Evolutionary conservation across 2,329 filamentous ascomycete species (phyloP).

Genomic region (Aspergillus alliaceus): DNA sequence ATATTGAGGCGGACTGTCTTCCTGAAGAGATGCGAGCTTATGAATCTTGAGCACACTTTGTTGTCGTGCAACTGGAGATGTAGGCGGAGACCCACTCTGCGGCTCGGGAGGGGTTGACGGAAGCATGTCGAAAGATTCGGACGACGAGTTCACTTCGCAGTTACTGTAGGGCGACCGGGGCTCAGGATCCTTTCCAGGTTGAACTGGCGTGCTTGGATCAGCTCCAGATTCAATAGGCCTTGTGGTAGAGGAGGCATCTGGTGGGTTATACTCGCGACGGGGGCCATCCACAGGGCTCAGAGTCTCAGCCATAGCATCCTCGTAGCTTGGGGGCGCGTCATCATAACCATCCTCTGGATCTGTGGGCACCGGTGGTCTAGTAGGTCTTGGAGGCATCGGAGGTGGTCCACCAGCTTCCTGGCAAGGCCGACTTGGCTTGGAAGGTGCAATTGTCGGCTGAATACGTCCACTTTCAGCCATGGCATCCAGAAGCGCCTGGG

Average conservation of each 20-base stretch:
- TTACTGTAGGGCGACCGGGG: slow-evolving; percentile 22
- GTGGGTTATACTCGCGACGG: slow-evolving; percentile 54
- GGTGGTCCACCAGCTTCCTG: slow-evolving; percentile 25
- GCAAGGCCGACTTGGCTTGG: slow-evolving; percentile 25
- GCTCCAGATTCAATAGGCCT: slow-evolving; percentile 34
- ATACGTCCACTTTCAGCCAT: slow-evolving; percentile 43
- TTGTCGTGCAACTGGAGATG: slow-evolving; percentile 30
- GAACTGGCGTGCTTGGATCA: slow-evolving; percentile 39
- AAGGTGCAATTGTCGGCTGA: slow-evolving; percentile 19
- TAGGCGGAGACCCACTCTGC: slow-evolving; percentile 33
- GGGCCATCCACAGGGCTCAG: slow-evolving; percentile 72
- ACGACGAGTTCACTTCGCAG: slow-evolving; percentile 28
- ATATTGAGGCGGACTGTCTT: slow-evolving; percentile 34
- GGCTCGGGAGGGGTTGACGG: slow-evolving; percentile 37
- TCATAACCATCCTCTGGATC: slow-evolving; percentile 44
- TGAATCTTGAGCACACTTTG: slow-evolving; percentile 34
- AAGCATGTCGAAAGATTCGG: slow-evolving; percentile 43
- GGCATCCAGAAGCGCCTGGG: slow-evolving; percentile 70
- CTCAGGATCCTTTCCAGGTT: slow-evolving; percentile 28
- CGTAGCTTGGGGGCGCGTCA: slow-evolving; percentile 91
- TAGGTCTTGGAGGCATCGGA: slow-evolving; percentile 43
- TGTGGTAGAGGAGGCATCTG: slow-evolving; percentile 33
- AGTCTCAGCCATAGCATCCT: slow-evolving; percentile 83
- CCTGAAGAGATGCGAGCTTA: slow-evolving; percentile 21
- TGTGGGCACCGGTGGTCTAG: slow-evolving; percentile 23